These are phyloP conservation scores for Stephania yunnanensis DNA, from an alignment of 164 flowering plant species.

Conservation along the genomic window DNA sequence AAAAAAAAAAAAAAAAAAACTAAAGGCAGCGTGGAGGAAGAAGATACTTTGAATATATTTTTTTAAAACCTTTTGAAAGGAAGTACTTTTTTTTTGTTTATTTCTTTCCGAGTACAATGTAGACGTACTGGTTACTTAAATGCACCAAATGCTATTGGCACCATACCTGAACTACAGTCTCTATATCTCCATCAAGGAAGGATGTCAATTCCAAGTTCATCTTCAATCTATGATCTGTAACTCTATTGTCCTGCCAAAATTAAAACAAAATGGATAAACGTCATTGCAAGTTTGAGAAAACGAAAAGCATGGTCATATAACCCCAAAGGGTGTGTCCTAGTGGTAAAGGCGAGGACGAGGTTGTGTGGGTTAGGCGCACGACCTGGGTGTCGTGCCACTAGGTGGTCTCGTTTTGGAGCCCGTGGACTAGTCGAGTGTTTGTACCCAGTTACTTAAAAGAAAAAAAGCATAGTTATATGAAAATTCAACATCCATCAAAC, in stretches of 20 bases:
- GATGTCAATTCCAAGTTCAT: conserved; percentile 91
- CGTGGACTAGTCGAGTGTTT: too few relatives aligned
- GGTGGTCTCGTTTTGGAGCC: too few relatives aligned
- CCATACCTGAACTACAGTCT: conserved; percentile 48
- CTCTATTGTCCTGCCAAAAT: conserved; percentile 77
- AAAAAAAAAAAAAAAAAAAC: too few relatives aligned
- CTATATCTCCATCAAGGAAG: conserved; percentile 82
- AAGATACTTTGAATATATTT: neutral
- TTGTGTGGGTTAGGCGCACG: too few relatives aligned
- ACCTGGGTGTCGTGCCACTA: too few relatives aligned
- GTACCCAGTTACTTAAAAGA: too few relatives aligned
- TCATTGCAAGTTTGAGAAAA: too few relatives aligned
- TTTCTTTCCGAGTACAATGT: neutral
- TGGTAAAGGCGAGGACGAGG: too few relatives aligned
- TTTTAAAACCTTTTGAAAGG: neutral
- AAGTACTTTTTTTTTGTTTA: neutral
- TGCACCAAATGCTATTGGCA: neutral
- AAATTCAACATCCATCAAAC: too few relatives aligned
- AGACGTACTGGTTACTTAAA: neutral
- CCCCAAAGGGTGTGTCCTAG: too few relatives aligned
- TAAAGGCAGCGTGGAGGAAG: neutral
- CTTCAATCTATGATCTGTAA: conserved; percentile 91
- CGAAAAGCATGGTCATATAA: too few relatives aligned
- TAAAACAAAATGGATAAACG: neutral
- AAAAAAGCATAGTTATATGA: too few relatives aligned